Base-by-base conservation (phyloP, 345 rosid species). In the Nasturtium officinale region DNA sequence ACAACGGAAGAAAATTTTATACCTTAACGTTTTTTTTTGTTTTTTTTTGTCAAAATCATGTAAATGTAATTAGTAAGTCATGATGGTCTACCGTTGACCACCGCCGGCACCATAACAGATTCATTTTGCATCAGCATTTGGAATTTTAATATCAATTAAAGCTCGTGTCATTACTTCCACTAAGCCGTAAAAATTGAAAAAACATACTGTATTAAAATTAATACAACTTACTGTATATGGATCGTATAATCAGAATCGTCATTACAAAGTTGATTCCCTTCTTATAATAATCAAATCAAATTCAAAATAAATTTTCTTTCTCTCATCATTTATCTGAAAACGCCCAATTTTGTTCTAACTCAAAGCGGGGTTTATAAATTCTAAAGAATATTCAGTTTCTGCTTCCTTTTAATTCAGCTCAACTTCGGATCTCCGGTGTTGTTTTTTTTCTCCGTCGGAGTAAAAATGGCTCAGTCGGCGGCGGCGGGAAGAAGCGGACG, bases 381-480 rank as follows among this genome's bases (percentile, higher is more conserved):
- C 58, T 28, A 30, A 56, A 46, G 10, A 33, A 72, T 64, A 72
- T 78, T 73, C 65, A 63, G 33, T 63, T 21, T 42, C 56, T n/a
- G 60, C 47, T 8, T 18, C 59, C 6, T 32, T 53, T 30, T 3
- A 32, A 25, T 38, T 46, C 59, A 66, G 75, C 73, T 78, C 60
- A 73, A 65, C 38, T 32, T 69, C 66, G 50, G 64, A 76, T 67
- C 82, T 67, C 53, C 23, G 52, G 28, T 78, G 65, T 66, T 63
- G 29, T 71, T 21, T 54, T 43, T 43, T 53, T 47, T 2, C 17
- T 42, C 72, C 35, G 9, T 55, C 77, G 18, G 59, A 42, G 46
- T 43, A 35, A 33, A 32, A 59, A 92, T 92, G 99, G 86, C 98
- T 56, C 94, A 86, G 71, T 21, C 83, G 57, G 45, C 82, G 67